These are phyloP conservation scores for Parachaetomium inaequale DNA, from an alignment of 495 filamentous ascomycete genomes.

Conservation along the genomic window DNA sequence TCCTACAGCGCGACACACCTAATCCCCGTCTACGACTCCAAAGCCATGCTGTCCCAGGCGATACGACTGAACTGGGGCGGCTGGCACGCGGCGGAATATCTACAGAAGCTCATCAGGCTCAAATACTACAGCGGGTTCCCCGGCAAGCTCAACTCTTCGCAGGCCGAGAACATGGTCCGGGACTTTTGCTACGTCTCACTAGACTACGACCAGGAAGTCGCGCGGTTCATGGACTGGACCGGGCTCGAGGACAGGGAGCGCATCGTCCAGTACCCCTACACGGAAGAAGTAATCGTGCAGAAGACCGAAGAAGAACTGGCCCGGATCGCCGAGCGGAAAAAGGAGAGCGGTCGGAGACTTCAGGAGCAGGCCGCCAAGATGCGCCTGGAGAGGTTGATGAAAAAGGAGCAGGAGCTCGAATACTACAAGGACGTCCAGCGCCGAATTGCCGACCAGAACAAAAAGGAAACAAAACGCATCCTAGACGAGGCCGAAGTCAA, in stretches of 20 bases:
- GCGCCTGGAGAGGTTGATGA: conserved; percentile 87
- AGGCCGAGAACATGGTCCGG: conserved; percentile 79
- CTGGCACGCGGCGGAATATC: conserved; percentile 80
- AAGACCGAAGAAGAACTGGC: conserved; percentile 92
- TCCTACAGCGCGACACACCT: conserved; percentile 91
- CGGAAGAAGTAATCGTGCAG: conserved; percentile 79
- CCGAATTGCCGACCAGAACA: conserved; percentile 61
- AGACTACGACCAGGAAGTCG: conserved; percentile 75
- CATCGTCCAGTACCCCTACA: conserved; percentile 88
- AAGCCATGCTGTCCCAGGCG: conserved; percentile 75
- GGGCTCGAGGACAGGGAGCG: conserved; percentile 84
- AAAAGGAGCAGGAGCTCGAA: conserved; percentile 91
- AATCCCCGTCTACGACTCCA: conserved; percentile 86
- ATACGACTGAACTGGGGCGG: conserved; percentile 94
- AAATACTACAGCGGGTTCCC: conserved; percentile 86
- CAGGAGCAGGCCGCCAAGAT: conserved; percentile 98
- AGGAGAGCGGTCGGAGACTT: conserved; percentile 83
- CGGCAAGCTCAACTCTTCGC: conserved; percentile 74
- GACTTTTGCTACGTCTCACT: conserved; percentile 88
- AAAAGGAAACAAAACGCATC: conserved; percentile 82
- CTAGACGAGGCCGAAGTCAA: conserved; percentile 89
- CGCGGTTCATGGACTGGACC: conserved; percentile 74
- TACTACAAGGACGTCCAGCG: conserved; percentile 82
- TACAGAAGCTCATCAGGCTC: conserved; percentile 81
- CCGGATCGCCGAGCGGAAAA: conserved; percentile 81